Percentiles rank a stretch among this genome's conserved stretches.
These are phyloP conservation scores for Colletotrichum chrysophilum DNA, from an alignment of 2,329 filamentous ascomycete species.

Conservation along the genomic window DNA sequence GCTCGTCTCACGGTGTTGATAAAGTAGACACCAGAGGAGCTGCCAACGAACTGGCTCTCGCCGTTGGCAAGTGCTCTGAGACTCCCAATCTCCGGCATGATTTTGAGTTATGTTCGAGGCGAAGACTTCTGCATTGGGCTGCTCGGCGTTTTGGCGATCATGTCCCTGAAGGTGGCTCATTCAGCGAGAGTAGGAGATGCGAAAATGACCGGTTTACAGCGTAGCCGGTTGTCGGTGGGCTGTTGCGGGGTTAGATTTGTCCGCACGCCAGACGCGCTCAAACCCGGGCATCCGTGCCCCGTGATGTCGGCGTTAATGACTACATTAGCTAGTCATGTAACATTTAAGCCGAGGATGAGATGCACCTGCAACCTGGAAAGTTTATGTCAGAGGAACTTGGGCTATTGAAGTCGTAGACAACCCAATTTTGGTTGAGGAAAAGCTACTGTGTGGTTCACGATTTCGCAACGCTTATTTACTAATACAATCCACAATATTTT, in stretches of 20 bases:
- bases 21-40: conserved; percentile 58
- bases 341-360: background rate
- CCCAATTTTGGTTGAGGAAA: background rate
- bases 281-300: background rate
- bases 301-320: background rate
- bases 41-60: conserved; percentile 56
- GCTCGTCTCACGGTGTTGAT: conserved; percentile 57
- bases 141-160: background rate
- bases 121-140: background rate
- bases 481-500: background rate
- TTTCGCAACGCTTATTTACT: background rate
- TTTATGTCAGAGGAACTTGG: background rate
- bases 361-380: background rate
- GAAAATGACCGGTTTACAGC: background rate
- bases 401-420: background rate
- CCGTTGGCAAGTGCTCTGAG: conserved; percentile 17
- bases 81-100: conserved; percentile 16
- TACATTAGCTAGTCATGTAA: background rate
- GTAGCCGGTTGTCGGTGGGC: background rate
- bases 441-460: background rate
- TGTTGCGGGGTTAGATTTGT: background rate
- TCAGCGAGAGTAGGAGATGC: background rate
- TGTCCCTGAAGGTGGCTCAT: background rate
- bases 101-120: background rate
- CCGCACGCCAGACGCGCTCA: background rate